Conservation (phyloP, 176 grass and related monocot genomes). For the Lolium multiflorum region DNA sequence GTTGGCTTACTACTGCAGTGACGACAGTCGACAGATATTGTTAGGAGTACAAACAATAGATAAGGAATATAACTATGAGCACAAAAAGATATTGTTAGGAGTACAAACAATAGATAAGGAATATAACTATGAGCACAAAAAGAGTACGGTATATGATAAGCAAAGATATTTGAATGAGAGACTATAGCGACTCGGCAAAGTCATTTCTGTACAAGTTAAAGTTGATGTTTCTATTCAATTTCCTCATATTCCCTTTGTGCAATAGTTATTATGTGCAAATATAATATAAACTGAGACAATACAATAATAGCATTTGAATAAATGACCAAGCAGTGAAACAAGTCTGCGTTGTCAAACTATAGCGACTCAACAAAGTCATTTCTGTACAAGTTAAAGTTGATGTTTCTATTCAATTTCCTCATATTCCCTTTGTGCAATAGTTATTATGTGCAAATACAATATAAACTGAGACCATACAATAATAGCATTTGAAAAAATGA, state of each 20-base stretch:
- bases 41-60: constrained; percentile 13
- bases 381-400: neutral
- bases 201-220: neutral
- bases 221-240: neutral
- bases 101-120: constrained; percentile 12
- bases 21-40: constrained; percentile 40
- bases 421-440: constrained; percentile 2
- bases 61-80: neutral
- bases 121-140: neutral
- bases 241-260: constrained; percentile 5
- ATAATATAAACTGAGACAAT: neutral
- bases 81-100: constrained; percentile 39
- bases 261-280: neutral
- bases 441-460: neutral
- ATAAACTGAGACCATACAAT: neutral
- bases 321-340: neutral
- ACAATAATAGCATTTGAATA: neutral
- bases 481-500: neutral
- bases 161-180: neutral
- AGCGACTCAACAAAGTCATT: neutral
- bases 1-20: constrained; percentile 94
- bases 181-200: neutral
- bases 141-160: neutral
- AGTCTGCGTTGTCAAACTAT: neutral
- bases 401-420: constrained; percentile 9